Evolutionary conservation across 2,329 filamentous ascomycete genomes (phyloP).

Genomic region (Fusarium ramigenum): DNA sequence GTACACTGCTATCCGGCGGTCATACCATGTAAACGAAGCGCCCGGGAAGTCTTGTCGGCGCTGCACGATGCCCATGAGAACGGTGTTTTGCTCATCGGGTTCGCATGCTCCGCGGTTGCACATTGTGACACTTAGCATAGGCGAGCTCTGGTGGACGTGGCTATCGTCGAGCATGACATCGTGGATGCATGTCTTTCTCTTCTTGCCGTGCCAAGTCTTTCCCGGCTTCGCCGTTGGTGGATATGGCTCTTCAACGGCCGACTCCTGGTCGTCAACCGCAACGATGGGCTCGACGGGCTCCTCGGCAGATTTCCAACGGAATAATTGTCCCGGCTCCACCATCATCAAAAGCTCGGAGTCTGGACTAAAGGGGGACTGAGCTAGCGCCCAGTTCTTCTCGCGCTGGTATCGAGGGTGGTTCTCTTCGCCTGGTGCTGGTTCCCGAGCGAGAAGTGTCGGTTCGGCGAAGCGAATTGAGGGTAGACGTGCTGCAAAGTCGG

Average conservation of each 20-base stretch:
- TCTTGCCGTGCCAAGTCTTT: constrained; percentile 25
- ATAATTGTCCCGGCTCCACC: constrained; percentile 31
- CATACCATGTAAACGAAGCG: constrained; percentile 27
- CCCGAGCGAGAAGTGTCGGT: constrained; percentile 17
- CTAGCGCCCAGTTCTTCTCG: constrained; percentile 36
- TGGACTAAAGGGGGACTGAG: constrained; percentile 23
- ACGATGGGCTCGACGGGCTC: constrained; percentile 17
- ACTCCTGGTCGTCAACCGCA: not conserved
- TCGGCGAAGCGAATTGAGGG: constrained; percentile 22
- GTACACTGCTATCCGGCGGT: constrained; percentile 33
- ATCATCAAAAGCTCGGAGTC: constrained; percentile 27
- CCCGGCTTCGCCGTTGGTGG: not conserved
- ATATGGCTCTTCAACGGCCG: constrained; percentile 28
- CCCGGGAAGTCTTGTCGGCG: constrained; percentile 24
- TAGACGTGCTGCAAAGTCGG: not conserved
- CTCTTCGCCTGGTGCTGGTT: constrained; percentile 22
- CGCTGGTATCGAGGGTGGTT: constrained; percentile 26
- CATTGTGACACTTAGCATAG: constrained; percentile 34
- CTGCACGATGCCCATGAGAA: constrained; percentile 35
- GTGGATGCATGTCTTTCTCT: constrained; percentile 25
- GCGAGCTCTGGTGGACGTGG: constrained; percentile 35
- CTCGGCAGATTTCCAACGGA: constrained; percentile 15
- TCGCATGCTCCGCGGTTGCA: constrained; percentile 32
- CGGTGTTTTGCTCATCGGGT: constrained; percentile 26
- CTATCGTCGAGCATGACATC: constrained; percentile 27